phyloP scores from a whole-genome alignment of 148 eudicot genomes.

The Spergularia marina region DNA sequence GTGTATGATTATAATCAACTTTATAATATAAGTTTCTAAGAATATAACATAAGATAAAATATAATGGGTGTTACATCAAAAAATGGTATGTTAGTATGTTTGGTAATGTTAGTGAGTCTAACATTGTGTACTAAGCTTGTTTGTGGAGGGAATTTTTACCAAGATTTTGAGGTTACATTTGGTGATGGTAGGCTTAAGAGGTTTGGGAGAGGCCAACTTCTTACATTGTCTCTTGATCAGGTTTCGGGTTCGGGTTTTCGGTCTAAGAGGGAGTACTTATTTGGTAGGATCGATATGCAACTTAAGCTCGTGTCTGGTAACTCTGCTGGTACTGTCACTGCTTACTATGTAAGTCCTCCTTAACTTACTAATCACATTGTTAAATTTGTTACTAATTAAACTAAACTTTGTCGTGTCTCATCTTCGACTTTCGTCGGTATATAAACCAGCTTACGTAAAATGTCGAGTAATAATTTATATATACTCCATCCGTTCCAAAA shows the following conservation, averaged over 20 bases:
- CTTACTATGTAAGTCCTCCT: constrained; percentile 46
- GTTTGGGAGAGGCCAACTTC: constrained; percentile 42
- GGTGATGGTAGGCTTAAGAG: constrained; percentile 51
- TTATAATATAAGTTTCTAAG: not conserved
- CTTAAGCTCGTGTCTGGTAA: constrained; percentile 61
- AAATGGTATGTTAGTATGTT: constrained; percentile 10
- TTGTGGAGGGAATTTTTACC: constrained; percentile 43
- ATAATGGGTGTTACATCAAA: constrained; percentile 28
- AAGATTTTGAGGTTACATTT: constrained; percentile 58
- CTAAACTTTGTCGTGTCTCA: too few species aligned
- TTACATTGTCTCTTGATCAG: constrained; percentile 52
- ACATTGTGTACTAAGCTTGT: constrained; percentile 19
- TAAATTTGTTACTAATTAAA: too few species aligned
- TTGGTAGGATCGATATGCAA: constrained; percentile 68
- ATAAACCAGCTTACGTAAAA: too few species aligned
- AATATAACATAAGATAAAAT: not conserved
- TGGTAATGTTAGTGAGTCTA: constrained; percentile 21
- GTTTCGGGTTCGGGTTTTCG: constrained; percentile 57
- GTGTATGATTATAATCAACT: not conserved
- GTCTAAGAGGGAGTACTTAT: constrained; percentile 49
- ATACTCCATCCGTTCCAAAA: too few species aligned
- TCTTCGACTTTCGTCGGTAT: too few species aligned
- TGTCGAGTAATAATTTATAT: too few species aligned
- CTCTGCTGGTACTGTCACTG: constrained; percentile 70
- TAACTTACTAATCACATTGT: too few species aligned